A percentile compares a stretch with the other conserved stretches of the same genome.
Evolutionary conservation across 768 basidiomycete genomes (phyloP).

Genomic region (Suillus decipiens): DNA sequence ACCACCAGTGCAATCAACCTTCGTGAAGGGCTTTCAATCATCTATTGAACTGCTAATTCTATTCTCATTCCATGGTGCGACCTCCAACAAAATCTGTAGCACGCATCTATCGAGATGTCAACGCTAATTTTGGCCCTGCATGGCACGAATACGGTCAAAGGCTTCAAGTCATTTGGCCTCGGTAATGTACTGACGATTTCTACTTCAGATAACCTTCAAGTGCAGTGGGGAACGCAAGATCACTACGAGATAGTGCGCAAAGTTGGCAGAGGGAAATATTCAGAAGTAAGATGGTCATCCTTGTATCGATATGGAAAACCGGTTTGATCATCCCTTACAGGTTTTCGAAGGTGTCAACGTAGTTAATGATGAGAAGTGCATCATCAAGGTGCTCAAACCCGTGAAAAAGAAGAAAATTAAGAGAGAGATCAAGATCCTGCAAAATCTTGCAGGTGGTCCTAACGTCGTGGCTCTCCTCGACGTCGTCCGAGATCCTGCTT

Average conservation of each 20-base stretch:
- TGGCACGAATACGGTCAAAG: slow-evolving; percentile 94
- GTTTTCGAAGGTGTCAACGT: slow-evolving; percentile 94
- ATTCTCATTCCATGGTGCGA: slow-evolving; percentile 57
- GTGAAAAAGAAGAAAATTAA: slow-evolving; percentile 99
- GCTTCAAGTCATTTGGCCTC: slow-evolving; percentile 5
- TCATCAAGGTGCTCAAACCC: slow-evolving; percentile 98
- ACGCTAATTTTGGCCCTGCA: slow-evolving; percentile 80
- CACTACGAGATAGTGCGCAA: slow-evolving; percentile 98
- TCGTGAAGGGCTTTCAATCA: slow-evolving; percentile 13
- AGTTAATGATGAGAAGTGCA: slow-evolving; percentile 90
- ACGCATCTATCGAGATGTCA: slow-evolving; percentile 88
- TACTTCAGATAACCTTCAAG: slow-evolving; percentile 83
- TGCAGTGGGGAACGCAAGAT: slow-evolving; percentile 97
- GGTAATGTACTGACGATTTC: slow-evolving; percentile 18
- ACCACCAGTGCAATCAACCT: slow-evolving; percentile 6
- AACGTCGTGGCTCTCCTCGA: slow-evolving; percentile 93
- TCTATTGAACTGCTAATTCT: slow-evolving; percentile 13
- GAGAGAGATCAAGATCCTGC: slow-evolving; percentile 97
- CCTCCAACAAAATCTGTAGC: slow-evolving; percentile 76
- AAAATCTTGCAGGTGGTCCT: slow-evolving; percentile 94
- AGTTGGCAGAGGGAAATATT: slow-evolving; percentile 94
- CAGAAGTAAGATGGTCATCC: slow-evolving; percentile 61
- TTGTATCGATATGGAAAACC: slow-evolving; percentile 10
- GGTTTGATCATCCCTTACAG: slow-evolving; percentile 39
- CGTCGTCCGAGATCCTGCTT: slow-evolving; percentile 93